Base-by-base conservation (phyloP, 805 yeast genomes). In the Millerozyma acaciae region DNA sequence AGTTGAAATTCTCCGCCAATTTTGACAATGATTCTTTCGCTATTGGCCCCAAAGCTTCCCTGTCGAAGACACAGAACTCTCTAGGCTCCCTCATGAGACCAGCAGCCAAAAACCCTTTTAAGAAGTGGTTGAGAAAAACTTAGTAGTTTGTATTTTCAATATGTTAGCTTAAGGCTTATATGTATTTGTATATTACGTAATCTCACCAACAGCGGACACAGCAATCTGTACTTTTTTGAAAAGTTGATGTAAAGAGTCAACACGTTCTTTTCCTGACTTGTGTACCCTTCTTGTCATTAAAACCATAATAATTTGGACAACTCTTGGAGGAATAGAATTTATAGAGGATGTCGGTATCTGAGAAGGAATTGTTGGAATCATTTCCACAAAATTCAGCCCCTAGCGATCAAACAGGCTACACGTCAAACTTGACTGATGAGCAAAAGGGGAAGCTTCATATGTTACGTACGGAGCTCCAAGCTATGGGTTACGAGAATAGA, bases 341-440 rank as follows among this genome's bases (percentile, higher is more conserved):
- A 2, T 16, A 16, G 19, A 38, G 32, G 28, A 45, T 31, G 38
- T 45, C 49, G 40, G 48, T 55, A 21, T 39, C 62, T 21, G 65
- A 61, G 44, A 47, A 53, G 38, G 70, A 66, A 44, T 50, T 65
- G 31, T 56, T 66, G 34, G 73, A 67, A 16, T 79, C 88, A n/a
- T 83, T 70, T 55, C 93, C 94, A 18, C 89, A 84, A 54, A 61
- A 54, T 12, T 70, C 78, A 30, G 79, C 83, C n/a, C 71, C 76
- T 15, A 74, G 78, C 12, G 57, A 60, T 13, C 76, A 75, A 41
- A 67, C 84, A 16, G 97, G 97, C 4, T 80, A 77, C 59, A 87
- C 95, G 17, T 95, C 96, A 19, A 77, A 76, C 51, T 65, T 87
- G 42, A 79, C 86, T 8, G 74, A 73, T 7, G 77, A 75, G 29